Evolutionary conservation across 805 yeast genomes (phyloP).

Genomic region (Barnettozyma vustinii): DNA sequence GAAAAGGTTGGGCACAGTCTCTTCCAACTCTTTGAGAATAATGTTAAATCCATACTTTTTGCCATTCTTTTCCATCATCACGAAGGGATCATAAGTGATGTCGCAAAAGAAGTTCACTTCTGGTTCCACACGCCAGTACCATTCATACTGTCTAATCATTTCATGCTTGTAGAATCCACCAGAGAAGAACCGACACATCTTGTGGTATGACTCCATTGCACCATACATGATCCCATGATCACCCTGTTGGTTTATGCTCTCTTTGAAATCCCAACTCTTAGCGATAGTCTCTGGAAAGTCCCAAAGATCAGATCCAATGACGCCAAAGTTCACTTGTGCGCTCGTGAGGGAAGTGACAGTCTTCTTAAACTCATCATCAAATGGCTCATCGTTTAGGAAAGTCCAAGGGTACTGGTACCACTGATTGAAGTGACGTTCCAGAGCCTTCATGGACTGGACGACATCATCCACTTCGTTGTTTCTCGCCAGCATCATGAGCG

Average conservation of each 20-base stretch:
- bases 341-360: slow-evolving; percentile 48
- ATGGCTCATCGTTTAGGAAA: slow-evolving; percentile 76
- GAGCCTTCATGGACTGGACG: slow-evolving; percentile 57
- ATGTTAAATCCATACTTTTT: slow-evolving; percentile 86
- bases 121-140: slow-evolving; percentile 98
- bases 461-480: slow-evolving; percentile 80
- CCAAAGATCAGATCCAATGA: slow-evolving; percentile 59
- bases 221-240: slow-evolving; percentile 86
- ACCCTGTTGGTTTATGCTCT: slow-evolving; percentile 66
- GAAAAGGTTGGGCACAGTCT: slow-evolving; percentile 80
- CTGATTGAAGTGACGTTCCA: slow-evolving; percentile 87
- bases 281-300: slow-evolving; percentile 44
- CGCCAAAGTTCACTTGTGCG: slow-evolving; percentile 68
- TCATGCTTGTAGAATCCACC: slow-evolving; percentile 81
- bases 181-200: slow-evolving; percentile 92
- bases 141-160: slow-evolving; percentile 61
- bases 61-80: slow-evolving; percentile 61
- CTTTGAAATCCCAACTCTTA: slow-evolving; percentile 33
- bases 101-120: slow-evolving; percentile 88
- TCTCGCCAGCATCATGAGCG: slow-evolving; percentile 77
- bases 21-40: slow-evolving; percentile 67
- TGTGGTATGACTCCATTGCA: slow-evolving; percentile 73
- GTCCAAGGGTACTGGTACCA: slow-evolving; percentile 95
- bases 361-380: slow-evolving; percentile 55
- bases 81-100: slow-evolving; percentile 84